These are phyloP conservation scores for Meyerozyma athensensis DNA, from an alignment of 1,139 yeast species.

Conservation along the genomic window DNA sequence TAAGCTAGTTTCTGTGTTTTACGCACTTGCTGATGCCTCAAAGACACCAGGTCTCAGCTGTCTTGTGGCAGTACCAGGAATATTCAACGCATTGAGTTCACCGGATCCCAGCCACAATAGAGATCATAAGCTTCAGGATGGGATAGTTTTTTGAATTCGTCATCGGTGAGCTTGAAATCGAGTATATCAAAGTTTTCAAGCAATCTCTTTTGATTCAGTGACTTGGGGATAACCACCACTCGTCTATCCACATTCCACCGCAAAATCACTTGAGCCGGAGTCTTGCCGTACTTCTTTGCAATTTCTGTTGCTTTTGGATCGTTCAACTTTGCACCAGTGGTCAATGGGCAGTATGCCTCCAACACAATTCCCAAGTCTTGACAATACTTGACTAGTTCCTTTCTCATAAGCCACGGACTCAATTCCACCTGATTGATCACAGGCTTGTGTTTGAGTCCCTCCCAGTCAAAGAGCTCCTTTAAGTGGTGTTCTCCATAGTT, in stretches of 20 bases:
- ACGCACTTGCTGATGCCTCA: no score
- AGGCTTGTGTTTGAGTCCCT: slow-evolving; percentile 48
- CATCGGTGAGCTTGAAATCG: slow-evolving; percentile 44
- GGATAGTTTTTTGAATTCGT: slow-evolving; percentile 42
- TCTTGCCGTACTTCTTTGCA: slow-evolving; percentile 20
- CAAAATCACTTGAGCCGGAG: slow-evolving; percentile 30
- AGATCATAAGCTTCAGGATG: not conserved
- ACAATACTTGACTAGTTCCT: slow-evolving; percentile 55
- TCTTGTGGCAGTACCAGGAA: no score
- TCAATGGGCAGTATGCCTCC: slow-evolving; percentile 39
- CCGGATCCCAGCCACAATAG: slow-evolving; percentile 1
- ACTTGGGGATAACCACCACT: slow-evolving; percentile 39
- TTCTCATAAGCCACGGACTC: slow-evolving; percentile 74
- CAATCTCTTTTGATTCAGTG: slow-evolving; percentile 24
- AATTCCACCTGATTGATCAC: slow-evolving; percentile 65
- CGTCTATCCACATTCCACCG: slow-evolving; percentile 39
- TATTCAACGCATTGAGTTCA: not conserved
- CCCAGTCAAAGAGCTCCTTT: slow-evolving; percentile 52
- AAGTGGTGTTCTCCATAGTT: slow-evolving; percentile 63
- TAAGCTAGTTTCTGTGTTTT: no score
- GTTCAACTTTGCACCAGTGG: slow-evolving; percentile 29
- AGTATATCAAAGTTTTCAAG: slow-evolving; percentile 37
- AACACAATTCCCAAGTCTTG: slow-evolving; percentile 25
- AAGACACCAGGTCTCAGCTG: no score
- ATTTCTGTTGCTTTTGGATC: slow-evolving; percentile 13